Conservation (phyloP, 2,329 filamentous ascomycete genomes). For the Fusarium sacchari region DNA sequence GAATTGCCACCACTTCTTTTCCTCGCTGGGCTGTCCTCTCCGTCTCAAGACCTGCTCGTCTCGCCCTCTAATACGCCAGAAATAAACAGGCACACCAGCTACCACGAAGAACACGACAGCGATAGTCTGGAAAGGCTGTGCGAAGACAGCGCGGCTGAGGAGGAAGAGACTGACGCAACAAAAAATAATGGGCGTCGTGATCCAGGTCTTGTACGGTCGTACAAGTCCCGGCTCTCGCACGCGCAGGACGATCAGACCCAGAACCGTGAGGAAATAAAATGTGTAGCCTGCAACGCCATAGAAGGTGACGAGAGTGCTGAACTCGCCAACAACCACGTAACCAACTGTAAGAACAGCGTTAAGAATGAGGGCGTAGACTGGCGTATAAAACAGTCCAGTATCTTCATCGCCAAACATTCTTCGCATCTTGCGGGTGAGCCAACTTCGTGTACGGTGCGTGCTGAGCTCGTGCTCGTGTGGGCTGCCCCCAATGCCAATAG, state of each 20-base stretch:
- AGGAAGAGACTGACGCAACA: slow-evolving; percentile 97
- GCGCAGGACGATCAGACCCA: slow-evolving; percentile 90
- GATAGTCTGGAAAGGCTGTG: slow-evolving; percentile 88
- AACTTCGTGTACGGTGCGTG: slow-evolving; percentile 61
- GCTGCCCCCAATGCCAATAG: slow-evolving; percentile 74
- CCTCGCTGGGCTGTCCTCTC: slow-evolving; percentile 43
- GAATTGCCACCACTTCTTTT: slow-evolving; percentile 66
- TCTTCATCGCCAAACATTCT: slow-evolving; percentile 79
- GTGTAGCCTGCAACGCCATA: slow-evolving; percentile 97
- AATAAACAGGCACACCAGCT: slow-evolving; percentile 87
- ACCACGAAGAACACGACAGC: slow-evolving; percentile 87
- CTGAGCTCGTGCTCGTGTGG: slow-evolving; percentile 53
- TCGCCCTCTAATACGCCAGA: slow-evolving; percentile 79
- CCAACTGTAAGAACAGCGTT: slow-evolving; percentile 78
- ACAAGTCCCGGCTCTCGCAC: slow-evolving; percentile 89
- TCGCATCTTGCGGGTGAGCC: slow-evolving; percentile 67
- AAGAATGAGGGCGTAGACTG: slow-evolving; percentile 88
- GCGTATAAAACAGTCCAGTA: slow-evolving; percentile 87
- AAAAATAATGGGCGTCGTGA: slow-evolving; percentile 95
- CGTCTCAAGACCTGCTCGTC: slow-evolving; percentile 61
- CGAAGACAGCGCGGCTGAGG: slow-evolving; percentile 87
- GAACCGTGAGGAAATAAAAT: slow-evolving; percentile 95
- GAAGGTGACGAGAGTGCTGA: slow-evolving; percentile 91
- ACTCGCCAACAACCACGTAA: slow-evolving; percentile 90
- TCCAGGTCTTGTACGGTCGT: slow-evolving; percentile 94